Conservation (phyloP, 2,329 filamentous ascomycete species). For the Claviceps purpurea region DNA sequence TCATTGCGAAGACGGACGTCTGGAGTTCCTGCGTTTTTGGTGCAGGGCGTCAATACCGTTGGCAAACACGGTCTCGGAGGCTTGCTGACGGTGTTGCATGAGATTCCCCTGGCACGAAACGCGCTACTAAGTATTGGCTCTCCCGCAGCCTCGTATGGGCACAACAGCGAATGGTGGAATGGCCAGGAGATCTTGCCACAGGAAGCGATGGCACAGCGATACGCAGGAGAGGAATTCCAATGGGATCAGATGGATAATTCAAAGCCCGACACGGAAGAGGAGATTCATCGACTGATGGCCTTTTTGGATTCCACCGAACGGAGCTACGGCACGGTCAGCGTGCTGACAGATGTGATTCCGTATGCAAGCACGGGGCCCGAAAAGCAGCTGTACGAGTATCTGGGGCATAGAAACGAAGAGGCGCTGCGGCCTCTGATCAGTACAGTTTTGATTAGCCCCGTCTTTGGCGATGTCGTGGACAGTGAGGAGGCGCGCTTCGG, state of each 20-base stretch:
- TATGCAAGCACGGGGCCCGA: constrained; percentile 21
- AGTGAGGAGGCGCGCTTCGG: constrained; percentile 25
- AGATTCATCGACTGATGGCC: constrained; percentile 48
- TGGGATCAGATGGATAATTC: constrained; percentile 17
- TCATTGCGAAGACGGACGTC: constrained; percentile 28
- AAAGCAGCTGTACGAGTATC: constrained; percentile 30
- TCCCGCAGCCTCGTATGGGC: constrained; percentile 35
- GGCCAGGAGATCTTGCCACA: constrained; percentile 36
- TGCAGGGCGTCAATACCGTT: constrained; percentile 19
- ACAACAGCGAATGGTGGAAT: constrained; percentile 48
- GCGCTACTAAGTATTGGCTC: constrained; percentile 32
- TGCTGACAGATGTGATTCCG: constrained; percentile 26
- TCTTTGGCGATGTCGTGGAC: constrained; percentile 18
- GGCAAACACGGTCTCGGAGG: constrained; percentile 34
- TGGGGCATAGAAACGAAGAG: constrained; percentile 19
- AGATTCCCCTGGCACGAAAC: constrained; percentile 46
- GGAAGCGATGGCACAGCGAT: constrained; percentile 21
- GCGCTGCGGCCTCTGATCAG: constrained; percentile 19
- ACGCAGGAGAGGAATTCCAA: constrained; percentile 15
- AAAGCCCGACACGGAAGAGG: constrained; percentile 31
- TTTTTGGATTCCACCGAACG: constrained; percentile 49
- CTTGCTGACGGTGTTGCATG: constrained; percentile 44
- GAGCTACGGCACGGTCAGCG: constrained; percentile 42
- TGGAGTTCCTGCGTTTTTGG: constrained; percentile 38
- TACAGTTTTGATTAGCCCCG: constrained; percentile 15